Evolutionary conservation across 306 rosid species (phyloP).

Genomic region (Rubus idaeus): DNA sequence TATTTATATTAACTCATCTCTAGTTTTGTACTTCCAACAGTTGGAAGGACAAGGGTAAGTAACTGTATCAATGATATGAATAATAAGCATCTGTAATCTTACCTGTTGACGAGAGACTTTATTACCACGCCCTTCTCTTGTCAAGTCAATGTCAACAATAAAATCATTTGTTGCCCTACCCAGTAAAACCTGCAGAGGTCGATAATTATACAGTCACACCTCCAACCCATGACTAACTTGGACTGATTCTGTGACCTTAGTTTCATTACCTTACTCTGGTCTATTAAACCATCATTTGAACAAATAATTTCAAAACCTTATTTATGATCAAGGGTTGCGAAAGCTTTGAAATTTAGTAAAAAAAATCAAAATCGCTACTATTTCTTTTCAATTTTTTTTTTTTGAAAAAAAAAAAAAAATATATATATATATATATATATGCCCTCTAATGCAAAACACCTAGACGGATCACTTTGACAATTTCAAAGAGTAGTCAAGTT

Average conservation of each 20-base stretch:
- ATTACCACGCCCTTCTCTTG: conserved; percentile 67
- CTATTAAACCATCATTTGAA: background rate
- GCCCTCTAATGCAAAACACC: background rate
- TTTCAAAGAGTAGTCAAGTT: background rate
- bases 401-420: background rate
- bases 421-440: background rate
- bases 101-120: conserved; percentile 95
- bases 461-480: background rate
- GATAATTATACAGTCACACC: conserved; percentile 22
- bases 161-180: conserved; percentile 77
- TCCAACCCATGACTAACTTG: conserved; percentile 5
- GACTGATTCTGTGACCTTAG: conserved; percentile 17
- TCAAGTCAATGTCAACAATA: conserved; percentile 85
- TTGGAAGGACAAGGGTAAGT: background rate
- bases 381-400: background rate
- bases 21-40: background rate
- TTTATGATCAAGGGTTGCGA: no score
- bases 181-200: conserved; percentile 66
- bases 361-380: background rate
- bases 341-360: background rate
- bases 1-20: background rate
- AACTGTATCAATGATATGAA: conserved; percentile 3
- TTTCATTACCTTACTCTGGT: conserved; percentile 19
- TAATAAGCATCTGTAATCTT: conserved; percentile 18
- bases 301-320: background rate